Evolutionary conservation across 2,329 filamentous ascomycete species (phyloP).

Genomic region (Exophiala sideris): DNA sequence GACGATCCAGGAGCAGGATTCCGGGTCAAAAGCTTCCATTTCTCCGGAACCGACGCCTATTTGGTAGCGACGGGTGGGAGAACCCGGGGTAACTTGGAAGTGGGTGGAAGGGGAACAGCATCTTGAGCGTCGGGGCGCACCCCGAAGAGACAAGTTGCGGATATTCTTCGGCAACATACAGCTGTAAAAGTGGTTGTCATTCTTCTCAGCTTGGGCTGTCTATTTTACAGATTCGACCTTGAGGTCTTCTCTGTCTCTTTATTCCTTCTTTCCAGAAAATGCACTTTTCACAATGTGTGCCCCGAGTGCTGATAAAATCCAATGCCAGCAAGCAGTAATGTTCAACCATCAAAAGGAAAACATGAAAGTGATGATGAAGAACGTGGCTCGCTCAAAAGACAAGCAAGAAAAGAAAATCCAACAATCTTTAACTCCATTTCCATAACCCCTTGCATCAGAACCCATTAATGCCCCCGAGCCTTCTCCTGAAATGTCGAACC

Average conservation of each 20-base stretch:
- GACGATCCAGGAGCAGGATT: not conserved
- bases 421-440: not conserved
- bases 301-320: constrained; percentile 9
- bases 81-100: constrained; percentile 6
- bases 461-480: not conserved
- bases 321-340: constrained; percentile 6
- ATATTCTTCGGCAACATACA: not conserved
- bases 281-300: constrained; percentile 9
- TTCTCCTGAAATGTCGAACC: no score
- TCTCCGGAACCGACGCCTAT: constrained; percentile 11
- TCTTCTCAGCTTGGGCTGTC: constrained; percentile 1
- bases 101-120: constrained; percentile 3
- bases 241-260: not conserved
- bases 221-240: constrained; percentile 11
- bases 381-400: not conserved
- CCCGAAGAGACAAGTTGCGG: not conserved
- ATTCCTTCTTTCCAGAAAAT: not conserved
- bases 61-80: not conserved
- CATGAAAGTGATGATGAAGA: constrained; percentile 4
- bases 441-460: no score
- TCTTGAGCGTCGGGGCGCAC: not conserved
- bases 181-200: constrained; percentile 12
- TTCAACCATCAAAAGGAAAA: constrained; percentile 1
- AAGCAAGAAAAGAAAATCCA: constrained; percentile 16
- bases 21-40: constrained; percentile 12